Conservation (phyloP, 2,329 filamentous ascomycete species). For the Periconia sp. region DNA sequence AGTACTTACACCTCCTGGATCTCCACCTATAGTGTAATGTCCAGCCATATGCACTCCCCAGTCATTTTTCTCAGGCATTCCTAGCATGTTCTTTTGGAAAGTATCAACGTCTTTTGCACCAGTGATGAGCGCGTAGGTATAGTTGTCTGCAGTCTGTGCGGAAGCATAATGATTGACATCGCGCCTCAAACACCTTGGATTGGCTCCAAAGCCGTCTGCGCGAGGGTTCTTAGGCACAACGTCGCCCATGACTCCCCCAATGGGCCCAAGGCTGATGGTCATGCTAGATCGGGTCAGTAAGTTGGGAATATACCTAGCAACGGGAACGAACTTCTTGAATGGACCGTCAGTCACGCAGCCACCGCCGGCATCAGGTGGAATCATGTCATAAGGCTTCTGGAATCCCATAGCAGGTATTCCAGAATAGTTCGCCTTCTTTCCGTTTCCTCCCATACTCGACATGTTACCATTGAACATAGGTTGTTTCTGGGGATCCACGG, state of each 20-base stretch:
- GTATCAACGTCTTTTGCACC: slow-evolving; percentile 29
- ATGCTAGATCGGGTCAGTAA: slow-evolving; percentile 14
- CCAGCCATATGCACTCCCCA: slow-evolving; percentile 52
- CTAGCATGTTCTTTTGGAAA: slow-evolving; percentile 46
- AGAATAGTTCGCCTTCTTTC: slow-evolving; percentile 30
- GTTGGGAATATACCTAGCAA: background rate
- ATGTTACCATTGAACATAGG: slow-evolving; percentile 62
- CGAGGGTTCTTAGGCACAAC: slow-evolving; percentile 33
- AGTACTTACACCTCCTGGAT: slow-evolving; percentile 31
- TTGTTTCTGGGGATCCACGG: slow-evolving; percentile 42
- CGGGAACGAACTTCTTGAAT: slow-evolving; percentile 48
- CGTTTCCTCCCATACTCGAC: slow-evolving; percentile 54
- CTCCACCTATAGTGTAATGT: slow-evolving; percentile 34
- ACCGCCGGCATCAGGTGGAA: slow-evolving; percentile 58
- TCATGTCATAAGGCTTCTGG: slow-evolving; percentile 30
- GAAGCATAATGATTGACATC: slow-evolving; percentile 36
- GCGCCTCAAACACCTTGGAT: slow-evolving; percentile 44
- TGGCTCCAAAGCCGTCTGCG: slow-evolving; percentile 25
- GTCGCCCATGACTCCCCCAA: slow-evolving; percentile 41
- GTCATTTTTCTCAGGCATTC: slow-evolving; percentile 31
- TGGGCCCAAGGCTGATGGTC: slow-evolving; percentile 53
- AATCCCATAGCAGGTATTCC: slow-evolving; percentile 18
- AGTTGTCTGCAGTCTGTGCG: slow-evolving; percentile 19
- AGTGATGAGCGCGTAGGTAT: slow-evolving; percentile 26
- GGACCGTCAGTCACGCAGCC: slow-evolving; percentile 60